A percentile compares a stretch with the other conserved stretches of the same genome.
Evolutionary conservation across 306 rosid species (phyloP).

Genomic region (Delonix regia): DNA sequence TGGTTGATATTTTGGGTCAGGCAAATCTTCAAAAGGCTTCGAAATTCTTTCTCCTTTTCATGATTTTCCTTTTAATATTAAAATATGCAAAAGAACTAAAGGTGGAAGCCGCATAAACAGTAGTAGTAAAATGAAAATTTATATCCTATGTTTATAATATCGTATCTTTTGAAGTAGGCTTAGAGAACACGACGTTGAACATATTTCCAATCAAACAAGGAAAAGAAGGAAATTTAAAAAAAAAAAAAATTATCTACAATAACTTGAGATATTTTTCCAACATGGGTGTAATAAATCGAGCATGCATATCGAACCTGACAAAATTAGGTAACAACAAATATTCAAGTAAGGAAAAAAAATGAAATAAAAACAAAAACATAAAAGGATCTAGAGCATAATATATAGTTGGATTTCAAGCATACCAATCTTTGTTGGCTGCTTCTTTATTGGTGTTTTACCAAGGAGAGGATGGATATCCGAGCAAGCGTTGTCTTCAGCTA

Average conservation of each 20-base stretch:
- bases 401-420: slow-evolving; percentile 19
- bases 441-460: no score
- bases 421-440: slow-evolving; percentile 74
- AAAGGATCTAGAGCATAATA: slow-evolving; percentile 11
- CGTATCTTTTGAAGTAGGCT: slow-evolving; percentile 1
- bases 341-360: no score
- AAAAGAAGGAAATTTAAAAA: not conserved
- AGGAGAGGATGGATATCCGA: no score
- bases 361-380: no score
- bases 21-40: not conserved
- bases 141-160: not conserved
- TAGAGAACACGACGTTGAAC: not conserved
- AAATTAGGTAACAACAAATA: no score
- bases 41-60: not conserved
- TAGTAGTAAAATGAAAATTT: not conserved
- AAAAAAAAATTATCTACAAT: slow-evolving; percentile 58
- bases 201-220: not conserved
- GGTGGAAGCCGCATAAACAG: not conserved
- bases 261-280: slow-evolving; percentile 69
- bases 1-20: no score
- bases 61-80: not conserved
- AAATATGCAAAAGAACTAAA: not conserved
- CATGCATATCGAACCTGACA: slow-evolving; percentile 86
- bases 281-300: slow-evolving; percentile 78
- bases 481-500: no score